phyloP scores from a whole-genome alignment of 257 asterid genomes.

The Solanum pennellii region DNA sequence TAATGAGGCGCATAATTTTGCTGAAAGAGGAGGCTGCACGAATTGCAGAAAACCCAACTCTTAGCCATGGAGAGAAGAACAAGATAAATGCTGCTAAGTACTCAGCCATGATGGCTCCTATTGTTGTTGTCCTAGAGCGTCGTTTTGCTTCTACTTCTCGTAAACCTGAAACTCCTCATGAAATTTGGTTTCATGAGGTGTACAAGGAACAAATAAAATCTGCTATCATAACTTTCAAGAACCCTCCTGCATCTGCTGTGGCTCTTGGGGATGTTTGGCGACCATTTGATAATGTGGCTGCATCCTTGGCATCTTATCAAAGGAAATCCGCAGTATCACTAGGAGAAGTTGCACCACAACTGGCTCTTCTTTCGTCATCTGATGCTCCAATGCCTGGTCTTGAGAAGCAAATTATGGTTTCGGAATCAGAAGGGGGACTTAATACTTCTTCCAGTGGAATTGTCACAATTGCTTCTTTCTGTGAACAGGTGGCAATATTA shows the following conservation, averaged over 20 bases:
- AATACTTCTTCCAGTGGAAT: slow-evolving; percentile 43
- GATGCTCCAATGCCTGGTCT: slow-evolving; percentile 99
- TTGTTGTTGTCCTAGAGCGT: slow-evolving; percentile 88
- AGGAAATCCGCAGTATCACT: slow-evolving; percentile 81
- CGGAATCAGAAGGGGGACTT: slow-evolving; percentile 42
- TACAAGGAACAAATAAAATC: slow-evolving; percentile 66
- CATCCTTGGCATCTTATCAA: slow-evolving; percentile 86
- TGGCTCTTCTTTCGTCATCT: slow-evolving; percentile 63
- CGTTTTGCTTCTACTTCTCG: slow-evolving; percentile 88
- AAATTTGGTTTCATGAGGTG: slow-evolving; percentile 69
- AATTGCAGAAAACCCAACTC: slow-evolving; percentile 68
- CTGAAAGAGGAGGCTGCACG: slow-evolving; percentile 95
- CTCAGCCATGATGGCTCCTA: slow-evolving; percentile 99
- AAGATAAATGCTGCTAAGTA: slow-evolving; percentile 93
- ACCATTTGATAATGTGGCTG: slow-evolving; percentile 80
- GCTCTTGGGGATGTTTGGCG: slow-evolving; percentile 94
- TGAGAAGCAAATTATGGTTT: slow-evolving; percentile 62
- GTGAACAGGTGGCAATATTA: slow-evolving; percentile 57
- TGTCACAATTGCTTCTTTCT: slow-evolving; percentile 75
- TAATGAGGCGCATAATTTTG: slow-evolving; percentile 87
- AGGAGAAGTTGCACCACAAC: slow-evolving; percentile 90
- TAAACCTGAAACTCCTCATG: slow-evolving; percentile 95
- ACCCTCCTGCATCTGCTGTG: slow-evolving; percentile 78
- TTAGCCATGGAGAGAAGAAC: slow-evolving; percentile 76
- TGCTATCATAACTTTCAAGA: slow-evolving; percentile 67